Percentiles rank a stretch among this genome's conserved stretches.
phyloP scores from a whole-genome alignment of 1,284 basidiomycete genomes.

The Trichosporon sp. region DNA sequence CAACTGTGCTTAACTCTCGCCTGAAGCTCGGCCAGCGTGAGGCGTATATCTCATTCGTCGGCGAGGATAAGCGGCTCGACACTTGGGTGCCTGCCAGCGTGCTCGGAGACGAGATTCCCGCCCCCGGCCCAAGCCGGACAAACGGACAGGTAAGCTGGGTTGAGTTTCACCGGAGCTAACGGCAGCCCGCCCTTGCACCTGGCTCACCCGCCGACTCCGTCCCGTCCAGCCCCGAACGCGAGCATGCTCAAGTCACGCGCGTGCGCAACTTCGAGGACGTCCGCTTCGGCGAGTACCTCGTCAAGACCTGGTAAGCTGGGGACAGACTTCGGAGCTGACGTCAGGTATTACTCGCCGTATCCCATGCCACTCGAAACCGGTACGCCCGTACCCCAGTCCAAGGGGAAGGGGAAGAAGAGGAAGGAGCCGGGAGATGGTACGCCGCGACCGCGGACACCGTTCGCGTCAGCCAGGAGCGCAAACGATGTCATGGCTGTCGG shows the following conservation, averaged over 20 bases:
- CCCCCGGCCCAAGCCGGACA: conserved; percentile 23
- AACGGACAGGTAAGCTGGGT: background rate
- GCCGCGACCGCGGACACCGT: conserved; percentile 2
- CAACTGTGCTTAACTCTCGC: conserved; percentile 40
- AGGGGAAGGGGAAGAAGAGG: conserved; percentile 25
- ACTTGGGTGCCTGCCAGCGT: conserved; percentile 66
- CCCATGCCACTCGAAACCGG: conserved; percentile 60
- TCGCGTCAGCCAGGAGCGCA: conserved; percentile 58
- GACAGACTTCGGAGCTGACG: conserved; percentile 1
- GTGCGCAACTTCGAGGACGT: conserved; percentile 56
- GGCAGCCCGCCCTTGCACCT: background rate
- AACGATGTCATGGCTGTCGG: conserved; percentile 70
- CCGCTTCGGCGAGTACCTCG: conserved; percentile 53
- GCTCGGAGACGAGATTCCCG: conserved; percentile 35
- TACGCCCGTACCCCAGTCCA: background rate
- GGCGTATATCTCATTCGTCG: conserved; percentile 48
- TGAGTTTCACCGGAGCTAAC: background rate
- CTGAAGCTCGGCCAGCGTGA: conserved; percentile 33
- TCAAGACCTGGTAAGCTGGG: conserved; percentile 53
- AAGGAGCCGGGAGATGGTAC: conserved; percentile 21
- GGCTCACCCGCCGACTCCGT: conserved; percentile 6
- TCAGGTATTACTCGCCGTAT: conserved; percentile 86
- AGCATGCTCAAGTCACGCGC: conserved; percentile 50
- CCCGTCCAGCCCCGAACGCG: conserved; percentile 44
- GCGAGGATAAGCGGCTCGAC: conserved; percentile 71